These are phyloP conservation scores for Alternaria solani DNA, from an alignment of 2,329 filamentous ascomycete genomes.

Conservation along the genomic window DNA sequence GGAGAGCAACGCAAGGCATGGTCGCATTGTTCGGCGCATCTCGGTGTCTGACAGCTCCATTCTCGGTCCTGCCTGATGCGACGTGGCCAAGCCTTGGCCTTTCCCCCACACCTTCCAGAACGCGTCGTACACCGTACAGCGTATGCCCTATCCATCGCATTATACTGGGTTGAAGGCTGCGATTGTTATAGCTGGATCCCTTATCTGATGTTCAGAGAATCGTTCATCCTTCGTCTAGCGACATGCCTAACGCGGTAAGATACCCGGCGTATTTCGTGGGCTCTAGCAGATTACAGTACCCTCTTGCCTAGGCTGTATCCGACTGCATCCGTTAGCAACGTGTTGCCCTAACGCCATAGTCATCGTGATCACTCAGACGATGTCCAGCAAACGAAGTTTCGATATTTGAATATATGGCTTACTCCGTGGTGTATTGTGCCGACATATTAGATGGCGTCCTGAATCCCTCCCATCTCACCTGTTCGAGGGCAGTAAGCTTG, in stretches of 20 bases:
- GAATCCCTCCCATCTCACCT: not conserved
- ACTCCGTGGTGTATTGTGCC: not conserved
- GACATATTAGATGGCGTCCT: not conserved
- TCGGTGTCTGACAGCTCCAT: not conserved
- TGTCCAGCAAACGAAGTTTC: not conserved
- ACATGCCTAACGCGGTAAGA: not conserved
- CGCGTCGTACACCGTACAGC: not conserved
- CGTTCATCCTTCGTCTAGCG: not conserved
- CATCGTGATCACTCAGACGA: not conserved
- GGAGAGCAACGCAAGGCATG: not conserved
- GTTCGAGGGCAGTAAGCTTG: not conserved
- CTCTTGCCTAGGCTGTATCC: not conserved
- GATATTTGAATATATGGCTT: not conserved
- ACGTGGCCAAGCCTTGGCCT: not conserved
- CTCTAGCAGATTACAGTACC: not conserved
- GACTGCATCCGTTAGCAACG: not conserved
- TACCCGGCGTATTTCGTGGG: not conserved
- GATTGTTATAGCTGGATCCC: not conserved
- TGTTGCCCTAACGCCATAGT: not conserved
- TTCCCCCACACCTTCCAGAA: not conserved
- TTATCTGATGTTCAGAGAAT: not conserved
- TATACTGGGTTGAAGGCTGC: not conserved
- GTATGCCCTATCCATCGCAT: not conserved
- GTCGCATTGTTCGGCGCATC: not conserved
- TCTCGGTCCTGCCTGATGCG: not conserved